Base-by-base conservation (phyloP, 2,329 filamentous ascomycete genomes). In the Neobulgaria alba region DNA sequence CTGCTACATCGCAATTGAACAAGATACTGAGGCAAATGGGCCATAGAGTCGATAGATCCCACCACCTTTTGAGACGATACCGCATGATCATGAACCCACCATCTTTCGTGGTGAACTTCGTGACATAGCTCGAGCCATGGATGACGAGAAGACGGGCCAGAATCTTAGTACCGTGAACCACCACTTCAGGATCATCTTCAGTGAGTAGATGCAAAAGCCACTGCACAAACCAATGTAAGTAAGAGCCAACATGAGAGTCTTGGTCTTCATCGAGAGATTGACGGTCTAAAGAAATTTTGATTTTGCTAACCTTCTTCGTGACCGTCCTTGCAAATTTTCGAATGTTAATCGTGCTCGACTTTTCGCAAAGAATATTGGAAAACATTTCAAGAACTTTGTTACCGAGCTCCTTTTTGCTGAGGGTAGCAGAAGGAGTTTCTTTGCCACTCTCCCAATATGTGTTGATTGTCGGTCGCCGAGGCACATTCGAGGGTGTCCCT, bases 181-280 rank as follows among this genome's bases (percentile, higher is more conserved):
- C 82, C 16, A 94, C 81, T 50, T 88, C 82, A 4, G 85, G 73
- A 44, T 96, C 85, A 46, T 85, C 78, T 58, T 95, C 89, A 5
- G 86, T 86, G 37, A 96, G 72, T 10, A 98, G 74, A 61, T 95
- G 94, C 10, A 98, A 67, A 10, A 95, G 73, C 89, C 89, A 95
- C 82, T 90, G 50, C 33, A 47, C 7, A 26, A 52, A 55, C 38
- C 52, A 63, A 58, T 67, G n/a, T n/a, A n/a, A n/a, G n/a, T n/a
- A n/a, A n/a, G n/a, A n/a, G n/a, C n/a, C n/a, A n/a, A n/a, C n/a
- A n/a, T n/a, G n/a, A n/a, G n/a, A n/a, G n/a, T n/a, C n/a, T n/a
- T n/a, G n/a, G n/a, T n/a, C n/a, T n/a, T n/a, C n/a, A n/a, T n/a
- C n/a, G 56, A 56, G 58, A 50, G 53, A 37, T 40, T 31, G 19